Conservation (phyloP, 208 protist species). For the Leishmania guyanensis region DNA sequence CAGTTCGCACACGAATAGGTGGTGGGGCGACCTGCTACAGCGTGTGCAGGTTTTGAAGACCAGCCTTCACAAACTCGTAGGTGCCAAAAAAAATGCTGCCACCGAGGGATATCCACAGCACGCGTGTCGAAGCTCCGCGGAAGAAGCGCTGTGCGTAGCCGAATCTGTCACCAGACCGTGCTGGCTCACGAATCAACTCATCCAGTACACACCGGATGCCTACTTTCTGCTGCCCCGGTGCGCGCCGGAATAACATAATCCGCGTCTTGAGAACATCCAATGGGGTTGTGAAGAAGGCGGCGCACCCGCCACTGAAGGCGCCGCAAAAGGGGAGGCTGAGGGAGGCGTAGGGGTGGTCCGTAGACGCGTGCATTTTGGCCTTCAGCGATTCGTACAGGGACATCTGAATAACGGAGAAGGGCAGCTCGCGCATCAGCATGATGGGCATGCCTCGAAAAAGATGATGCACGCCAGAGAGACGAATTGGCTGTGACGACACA, state of each 20-base stretch:
- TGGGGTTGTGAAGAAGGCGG: slow-evolving; percentile 91
- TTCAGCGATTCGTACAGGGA: slow-evolving; percentile 91
- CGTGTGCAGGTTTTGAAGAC: slow-evolving; percentile 6
- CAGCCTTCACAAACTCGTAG: slow-evolving; percentile 74
- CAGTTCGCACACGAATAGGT: not conserved
- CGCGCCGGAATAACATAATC: slow-evolving; percentile 80
- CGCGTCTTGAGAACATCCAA: slow-evolving; percentile 94
- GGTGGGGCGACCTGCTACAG: not conserved
- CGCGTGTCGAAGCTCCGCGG: slow-evolving; percentile 79
- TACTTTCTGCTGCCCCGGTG: slow-evolving; percentile 8
- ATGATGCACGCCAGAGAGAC: slow-evolving; percentile 46
- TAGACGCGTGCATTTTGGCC: slow-evolving; percentile 30
- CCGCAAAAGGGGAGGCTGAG: slow-evolving; percentile 72
- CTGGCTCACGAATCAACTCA: slow-evolving; percentile 55
- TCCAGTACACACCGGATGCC: slow-evolving; percentile 42
- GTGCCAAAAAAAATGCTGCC: slow-evolving; percentile 93
- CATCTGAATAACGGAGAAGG: slow-evolving; percentile 94
- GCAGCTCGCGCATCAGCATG: slow-evolving; percentile 87
- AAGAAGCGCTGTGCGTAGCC: slow-evolving; percentile 83
- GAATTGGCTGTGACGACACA: slow-evolving; percentile 8
- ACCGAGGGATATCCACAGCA: slow-evolving; percentile 91
- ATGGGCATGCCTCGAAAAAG: slow-evolving; percentile 86
- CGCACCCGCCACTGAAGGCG: slow-evolving; percentile 77
- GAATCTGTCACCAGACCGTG: slow-evolving; percentile 63
- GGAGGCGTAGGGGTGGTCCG: slow-evolving; percentile 36